Evolutionary conservation across 2,329 filamentous ascomycete genomes (phyloP).

Genomic region (Leptographium flavum): DNA sequence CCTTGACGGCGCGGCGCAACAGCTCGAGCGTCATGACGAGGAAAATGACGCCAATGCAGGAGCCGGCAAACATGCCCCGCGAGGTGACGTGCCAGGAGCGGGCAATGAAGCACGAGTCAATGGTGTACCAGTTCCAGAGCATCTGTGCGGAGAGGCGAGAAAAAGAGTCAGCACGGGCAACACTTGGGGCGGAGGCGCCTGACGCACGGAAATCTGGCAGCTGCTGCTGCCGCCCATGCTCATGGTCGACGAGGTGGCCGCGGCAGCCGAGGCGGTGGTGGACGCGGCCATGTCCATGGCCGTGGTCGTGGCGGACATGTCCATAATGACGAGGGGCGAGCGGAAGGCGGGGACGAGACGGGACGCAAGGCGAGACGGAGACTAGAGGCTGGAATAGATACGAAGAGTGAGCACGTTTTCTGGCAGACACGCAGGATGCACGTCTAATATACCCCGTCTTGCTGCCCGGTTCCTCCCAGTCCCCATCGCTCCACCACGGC

Average conservation of each 20-base stretch:
- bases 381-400: background rate
- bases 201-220: constrained; percentile 27
- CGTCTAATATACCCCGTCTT: too few species aligned
- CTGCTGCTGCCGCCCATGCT: constrained; percentile 15
- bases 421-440: background rate
- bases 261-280: background rate
- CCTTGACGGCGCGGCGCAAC: constrained; percentile 54
- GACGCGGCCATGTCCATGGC: background rate
- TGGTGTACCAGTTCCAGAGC: constrained; percentile 67
- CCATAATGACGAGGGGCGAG: background rate
- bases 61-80: constrained; percentile 59
- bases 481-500: too few species aligned
- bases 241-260: constrained; percentile 9
- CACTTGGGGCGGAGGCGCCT: background rate
- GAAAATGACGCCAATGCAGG: constrained; percentile 64
- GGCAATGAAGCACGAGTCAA: constrained; percentile 61
- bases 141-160: too few species aligned
- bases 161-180: background rate
- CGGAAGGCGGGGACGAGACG: background rate
- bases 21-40: constrained; percentile 60
- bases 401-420: background rate
- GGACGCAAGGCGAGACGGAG: background rate
- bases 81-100: constrained; percentile 56
- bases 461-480: too few species aligned
- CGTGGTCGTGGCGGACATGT: constrained; percentile 1